Conservation (phyloP, 371 early-diverging fungal species). For the Sporodiniella umbellata region DNA sequence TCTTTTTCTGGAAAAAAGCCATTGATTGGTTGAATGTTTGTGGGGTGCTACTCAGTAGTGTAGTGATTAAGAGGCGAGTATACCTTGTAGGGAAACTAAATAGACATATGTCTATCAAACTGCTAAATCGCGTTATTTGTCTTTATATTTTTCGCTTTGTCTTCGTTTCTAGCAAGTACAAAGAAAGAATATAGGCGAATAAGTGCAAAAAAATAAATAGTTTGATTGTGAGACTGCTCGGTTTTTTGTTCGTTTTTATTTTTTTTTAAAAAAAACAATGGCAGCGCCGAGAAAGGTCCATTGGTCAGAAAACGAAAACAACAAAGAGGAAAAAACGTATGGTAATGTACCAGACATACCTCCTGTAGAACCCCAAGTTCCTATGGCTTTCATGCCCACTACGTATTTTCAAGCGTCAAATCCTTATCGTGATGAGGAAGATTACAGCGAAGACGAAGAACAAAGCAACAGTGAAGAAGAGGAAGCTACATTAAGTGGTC, state of each 20-base stretch:
- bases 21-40: too few relatives aligned
- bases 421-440: conserved; percentile 23
- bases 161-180: background rate
- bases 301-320: conserved; percentile 25
- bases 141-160: background rate
- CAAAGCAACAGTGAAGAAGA: conserved; percentile 23
- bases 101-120: background rate
- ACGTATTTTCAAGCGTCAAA: conserved; percentile 8
- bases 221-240: background rate
- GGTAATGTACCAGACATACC: background rate
- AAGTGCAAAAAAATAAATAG: too few relatives aligned
- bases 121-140: too few relatives aligned
- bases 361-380: background rate
- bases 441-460: conserved; percentile 31
- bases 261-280: conserved; percentile 13
- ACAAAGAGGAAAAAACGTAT: conserved; percentile 7
- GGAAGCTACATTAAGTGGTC: conserved; percentile 30
- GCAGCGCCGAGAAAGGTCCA: conserved; percentile 25
- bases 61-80: too few relatives aligned
- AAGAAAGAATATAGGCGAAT: too few relatives aligned
- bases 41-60: background rate
- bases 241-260: background rate
- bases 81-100: too few relatives aligned
- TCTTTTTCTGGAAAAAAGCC: too few relatives aligned
- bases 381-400: conserved; percentile 20